Percentiles rank a stretch among this genome's conserved stretches.
phyloP scores from a whole-genome alignment of 345 rosid genomes.

The Camelina laxa region DNA sequence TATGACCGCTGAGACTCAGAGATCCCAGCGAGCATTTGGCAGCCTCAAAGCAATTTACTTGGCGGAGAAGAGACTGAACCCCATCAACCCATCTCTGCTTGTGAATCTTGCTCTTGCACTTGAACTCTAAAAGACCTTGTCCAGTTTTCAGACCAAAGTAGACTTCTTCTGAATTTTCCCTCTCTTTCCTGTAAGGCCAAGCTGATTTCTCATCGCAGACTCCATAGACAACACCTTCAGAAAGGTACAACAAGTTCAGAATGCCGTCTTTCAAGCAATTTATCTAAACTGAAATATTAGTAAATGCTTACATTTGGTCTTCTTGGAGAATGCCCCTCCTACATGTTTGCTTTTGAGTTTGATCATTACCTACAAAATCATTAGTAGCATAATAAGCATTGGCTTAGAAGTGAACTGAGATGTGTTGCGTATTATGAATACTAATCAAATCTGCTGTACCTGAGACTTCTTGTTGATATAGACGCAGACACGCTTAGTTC shows the following conservation, averaged over 20 bases:
- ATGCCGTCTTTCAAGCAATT: constrained; percentile 16
- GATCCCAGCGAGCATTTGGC: constrained; percentile 59
- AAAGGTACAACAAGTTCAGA: constrained; percentile 27
- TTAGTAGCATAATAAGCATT: constrained; percentile 31
- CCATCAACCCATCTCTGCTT: constrained; percentile 93
- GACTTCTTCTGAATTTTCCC: constrained; percentile 74
- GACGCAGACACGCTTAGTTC: constrained; percentile 42
- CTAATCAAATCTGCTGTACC: constrained; percentile 38
- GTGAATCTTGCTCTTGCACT: constrained; percentile 77
- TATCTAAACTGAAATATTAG: constrained; percentile 8
- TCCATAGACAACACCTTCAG: constrained; percentile 76
- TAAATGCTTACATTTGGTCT: constrained; percentile 41
- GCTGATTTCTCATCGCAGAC: constrained; percentile 79
- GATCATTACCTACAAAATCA: constrained; percentile 44
- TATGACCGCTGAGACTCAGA: constrained; percentile 51
- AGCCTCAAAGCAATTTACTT: constrained; percentile 56
- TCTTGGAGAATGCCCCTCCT: constrained; percentile 49
- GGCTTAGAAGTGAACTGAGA: constrained; percentile 10
- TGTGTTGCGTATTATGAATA: constrained; percentile 15
- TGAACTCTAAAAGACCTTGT: constrained; percentile 92
- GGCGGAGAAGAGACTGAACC: constrained; percentile 73
- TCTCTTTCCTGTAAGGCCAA: constrained; percentile 87
- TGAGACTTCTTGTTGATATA: constrained; percentile 47
- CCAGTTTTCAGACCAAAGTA: constrained; percentile 90
- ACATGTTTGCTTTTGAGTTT: constrained; percentile 51